Conservation (phyloP, 2,329 filamentous ascomycete genomes). For the Diaporthe nobilis region DNA sequence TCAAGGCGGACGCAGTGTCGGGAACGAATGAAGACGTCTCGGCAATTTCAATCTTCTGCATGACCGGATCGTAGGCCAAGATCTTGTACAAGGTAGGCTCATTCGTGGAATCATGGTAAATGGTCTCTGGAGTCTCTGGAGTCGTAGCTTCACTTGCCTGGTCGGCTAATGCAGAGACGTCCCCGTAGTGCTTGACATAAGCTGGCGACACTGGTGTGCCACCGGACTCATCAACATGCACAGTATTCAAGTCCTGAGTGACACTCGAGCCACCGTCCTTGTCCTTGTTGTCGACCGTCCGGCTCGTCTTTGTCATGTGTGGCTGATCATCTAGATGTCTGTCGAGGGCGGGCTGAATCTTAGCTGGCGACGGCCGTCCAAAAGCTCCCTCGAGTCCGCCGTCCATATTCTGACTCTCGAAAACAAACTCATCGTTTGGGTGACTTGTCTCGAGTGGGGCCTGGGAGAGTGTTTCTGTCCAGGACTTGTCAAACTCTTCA, state of each 20-base stretch:
- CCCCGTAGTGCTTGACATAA: constrained; percentile 54
- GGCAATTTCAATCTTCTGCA: constrained; percentile 69
- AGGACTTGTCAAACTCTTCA: constrained; percentile 63
- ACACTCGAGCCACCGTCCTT: constrained; percentile 59
- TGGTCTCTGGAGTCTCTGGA: neutral
- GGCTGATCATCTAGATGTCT: constrained; percentile 39
- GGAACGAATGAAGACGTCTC: constrained; percentile 71
- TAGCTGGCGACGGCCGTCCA: constrained; percentile 22
- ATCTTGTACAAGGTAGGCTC: constrained; percentile 69
- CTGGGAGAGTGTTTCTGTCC: constrained; percentile 49
- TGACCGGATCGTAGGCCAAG: constrained; percentile 74
- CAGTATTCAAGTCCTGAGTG: constrained; percentile 64
- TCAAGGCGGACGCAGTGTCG: constrained; percentile 63
- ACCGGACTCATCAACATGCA: constrained; percentile 60
- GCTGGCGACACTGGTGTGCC: constrained; percentile 53
- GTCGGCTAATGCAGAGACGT: constrained; percentile 34
- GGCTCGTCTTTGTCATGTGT: constrained; percentile 46
- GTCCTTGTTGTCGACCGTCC: constrained; percentile 47
- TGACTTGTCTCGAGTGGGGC: constrained; percentile 32
- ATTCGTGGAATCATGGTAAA: neutral
- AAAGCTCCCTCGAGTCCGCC: constrained; percentile 38
- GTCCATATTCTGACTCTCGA: constrained; percentile 36
- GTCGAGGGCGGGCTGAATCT: constrained; percentile 47
- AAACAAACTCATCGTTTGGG: neutral
- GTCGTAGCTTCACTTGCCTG: constrained; percentile 37